Evolutionary conservation across 371 early-diverging fungal genomes (phyloP).

Genomic region (Entomophthora muscae): DNA sequence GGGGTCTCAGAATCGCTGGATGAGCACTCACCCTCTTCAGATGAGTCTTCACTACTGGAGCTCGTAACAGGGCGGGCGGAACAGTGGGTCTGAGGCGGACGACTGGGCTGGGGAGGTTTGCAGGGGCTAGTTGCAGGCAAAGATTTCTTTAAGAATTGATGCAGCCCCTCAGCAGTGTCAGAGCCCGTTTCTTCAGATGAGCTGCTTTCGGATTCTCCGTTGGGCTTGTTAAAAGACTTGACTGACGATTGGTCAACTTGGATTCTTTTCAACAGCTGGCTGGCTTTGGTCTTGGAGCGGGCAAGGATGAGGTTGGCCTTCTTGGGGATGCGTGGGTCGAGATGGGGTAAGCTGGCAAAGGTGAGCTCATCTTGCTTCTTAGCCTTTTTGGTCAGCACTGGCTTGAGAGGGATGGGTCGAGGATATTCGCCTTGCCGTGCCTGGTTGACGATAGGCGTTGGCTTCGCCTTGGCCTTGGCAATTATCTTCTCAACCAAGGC

Average conservation of each 20-base stretch:
- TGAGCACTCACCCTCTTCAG: not conserved
- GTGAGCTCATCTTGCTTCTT: not conserved
- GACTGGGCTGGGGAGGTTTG: not conserved
- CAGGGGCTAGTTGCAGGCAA: not conserved
- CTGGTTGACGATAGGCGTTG: not conserved
- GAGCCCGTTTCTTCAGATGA: not conserved
- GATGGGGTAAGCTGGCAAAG: not conserved
- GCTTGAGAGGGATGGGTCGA: not conserved
- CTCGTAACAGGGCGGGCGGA: not conserved
- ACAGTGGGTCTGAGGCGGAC: not conserved
- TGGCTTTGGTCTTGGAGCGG: not conserved
- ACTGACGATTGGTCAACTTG: not conserved
- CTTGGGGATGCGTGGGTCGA: not conserved
- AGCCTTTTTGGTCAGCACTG: not conserved
- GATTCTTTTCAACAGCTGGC: not conserved
- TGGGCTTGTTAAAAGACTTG: not conserved
- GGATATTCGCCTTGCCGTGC: not conserved
- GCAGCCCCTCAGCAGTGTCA: not conserved
- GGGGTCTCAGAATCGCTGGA: not conserved
- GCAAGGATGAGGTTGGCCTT: not conserved
- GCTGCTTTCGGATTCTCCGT: not conserved
- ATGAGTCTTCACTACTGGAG: not conserved
- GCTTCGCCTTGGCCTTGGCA: not conserved
- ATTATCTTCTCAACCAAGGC: not conserved
- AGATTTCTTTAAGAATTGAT: not conserved